phyloP scores from a whole-genome alignment of 2,329 filamentous ascomycete species.

The Penicillium expansum region DNA sequence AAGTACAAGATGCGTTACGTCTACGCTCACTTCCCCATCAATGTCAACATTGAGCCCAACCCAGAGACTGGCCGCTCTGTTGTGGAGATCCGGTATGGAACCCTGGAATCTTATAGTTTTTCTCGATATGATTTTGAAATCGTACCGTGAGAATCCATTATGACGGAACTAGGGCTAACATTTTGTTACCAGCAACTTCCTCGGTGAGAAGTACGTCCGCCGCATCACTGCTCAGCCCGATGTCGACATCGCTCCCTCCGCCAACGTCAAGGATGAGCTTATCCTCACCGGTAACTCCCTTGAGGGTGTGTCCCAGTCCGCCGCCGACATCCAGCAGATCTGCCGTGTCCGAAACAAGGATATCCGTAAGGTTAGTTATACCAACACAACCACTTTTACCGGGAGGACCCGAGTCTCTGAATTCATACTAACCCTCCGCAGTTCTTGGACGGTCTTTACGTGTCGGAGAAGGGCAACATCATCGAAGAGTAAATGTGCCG shows the following conservation, averaged over 20 bases:
- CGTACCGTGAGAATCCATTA: neutral
- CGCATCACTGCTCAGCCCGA: constrained; percentile 83
- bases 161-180: neutral
- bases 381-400: neutral
- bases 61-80: constrained; percentile 79
- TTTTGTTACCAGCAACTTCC: constrained; percentile 72
- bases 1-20: constrained; percentile 99
- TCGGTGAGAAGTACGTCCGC: constrained; percentile 99
- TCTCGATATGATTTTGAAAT: neutral
- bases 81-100: constrained; percentile 91
- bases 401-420: neutral
- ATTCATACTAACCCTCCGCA: constrained; percentile 36
- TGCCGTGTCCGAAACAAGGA: constrained; percentile 99
- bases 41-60: constrained; percentile 99
- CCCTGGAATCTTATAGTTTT: neutral
- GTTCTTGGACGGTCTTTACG: constrained; percentile 99
- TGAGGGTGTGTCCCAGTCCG: constrained; percentile 95
- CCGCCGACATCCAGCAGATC: constrained; percentile 99
- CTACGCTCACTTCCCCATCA: constrained; percentile 99
- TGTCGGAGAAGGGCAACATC: constrained; percentile 98
- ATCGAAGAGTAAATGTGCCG: constrained; percentile 55
- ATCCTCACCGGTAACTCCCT: constrained; percentile 89
- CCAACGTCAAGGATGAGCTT: constrained; percentile 97
- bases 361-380: constrained; percentile 84
- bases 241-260: constrained; percentile 85